Percentiles rank a stretch among this genome's conserved stretches.
Conservation (phyloP, 108 stramenopile genomes). For the Cyclotella kingstonii region DNA sequence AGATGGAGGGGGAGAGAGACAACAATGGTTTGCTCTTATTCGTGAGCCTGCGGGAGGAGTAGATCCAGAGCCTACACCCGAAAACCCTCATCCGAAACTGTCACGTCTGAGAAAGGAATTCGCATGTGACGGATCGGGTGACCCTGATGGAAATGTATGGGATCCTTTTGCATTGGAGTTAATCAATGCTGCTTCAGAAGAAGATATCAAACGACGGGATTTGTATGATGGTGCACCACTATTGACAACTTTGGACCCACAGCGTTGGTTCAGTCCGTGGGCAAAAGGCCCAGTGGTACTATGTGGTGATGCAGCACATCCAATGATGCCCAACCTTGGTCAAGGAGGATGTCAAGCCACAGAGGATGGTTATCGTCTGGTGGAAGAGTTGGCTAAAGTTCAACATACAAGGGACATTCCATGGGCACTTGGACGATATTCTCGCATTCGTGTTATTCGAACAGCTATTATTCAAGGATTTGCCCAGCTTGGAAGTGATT, state of each 20-base stretch:
- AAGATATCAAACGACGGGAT: slow-evolving; percentile 94
- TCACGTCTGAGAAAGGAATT: slow-evolving; percentile 85
- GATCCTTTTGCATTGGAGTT: slow-evolving; percentile 89
- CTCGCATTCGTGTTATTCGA: slow-evolving; percentile 65
- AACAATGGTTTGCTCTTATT: slow-evolving; percentile 97
- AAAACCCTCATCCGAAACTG: slow-evolving; percentile 85
- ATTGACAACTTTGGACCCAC: slow-evolving; percentile 59
- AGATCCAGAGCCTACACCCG: slow-evolving; percentile 79
- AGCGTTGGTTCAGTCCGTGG: slow-evolving; percentile 75
- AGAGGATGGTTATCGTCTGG: slow-evolving; percentile 93
- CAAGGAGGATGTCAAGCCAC: slow-evolving; percentile 97
- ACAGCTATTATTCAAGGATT: slow-evolving; percentile 85
- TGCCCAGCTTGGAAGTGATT: slow-evolving; percentile 87
- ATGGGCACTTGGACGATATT: slow-evolving; percentile 67
- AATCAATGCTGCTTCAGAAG: slow-evolving; percentile 88
- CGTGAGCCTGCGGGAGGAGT: slow-evolving; percentile 88
- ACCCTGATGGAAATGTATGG: slow-evolving; percentile 88
- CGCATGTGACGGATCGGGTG: slow-evolving; percentile 58
- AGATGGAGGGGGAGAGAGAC: slow-evolving; percentile 95
- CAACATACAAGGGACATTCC: slow-evolving; percentile 71
- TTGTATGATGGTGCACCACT: slow-evolving; percentile 95
- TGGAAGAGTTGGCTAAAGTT: slow-evolving; percentile 84
- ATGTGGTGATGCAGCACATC: slow-evolving; percentile 96
- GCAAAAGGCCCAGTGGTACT: slow-evolving; percentile 86
- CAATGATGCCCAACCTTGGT: slow-evolving; percentile 92